Percentiles rank a stretch among this genome's conserved stretches.
Conservation (phyloP, 768 basidiomycete species). For the Heimioporus sp. region DNA sequence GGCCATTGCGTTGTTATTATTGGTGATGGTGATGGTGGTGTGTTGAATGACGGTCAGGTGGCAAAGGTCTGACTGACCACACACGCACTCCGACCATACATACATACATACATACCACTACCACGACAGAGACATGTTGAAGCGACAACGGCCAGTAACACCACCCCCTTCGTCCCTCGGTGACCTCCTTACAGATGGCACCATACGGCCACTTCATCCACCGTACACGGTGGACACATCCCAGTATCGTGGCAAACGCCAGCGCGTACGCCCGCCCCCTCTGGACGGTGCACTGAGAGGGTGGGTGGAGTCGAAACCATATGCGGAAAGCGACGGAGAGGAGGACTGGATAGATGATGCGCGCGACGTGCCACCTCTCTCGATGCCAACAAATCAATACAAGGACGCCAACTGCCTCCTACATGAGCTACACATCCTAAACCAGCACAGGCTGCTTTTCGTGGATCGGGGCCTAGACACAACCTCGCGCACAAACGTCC, state of each 20-base stretch:
- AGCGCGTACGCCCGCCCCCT: slow-evolving; percentile 49
- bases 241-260: slow-evolving; percentile 47
- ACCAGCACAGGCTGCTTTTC: slow-evolving; percentile 60
- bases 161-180: slow-evolving; percentile 38
- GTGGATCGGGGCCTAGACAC: slow-evolving; percentile 10
- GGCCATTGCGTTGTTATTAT: slow-evolving; percentile 34
- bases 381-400: slow-evolving; percentile 41
- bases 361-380: slow-evolving; percentile 26
- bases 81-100: slow-evolving; percentile 16
- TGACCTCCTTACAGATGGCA: slow-evolving; percentile 14
- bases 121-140: slow-evolving; percentile 42
- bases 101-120: background rate
- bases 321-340: slow-evolving; percentile 27
- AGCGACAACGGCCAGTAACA: slow-evolving; percentile 48
- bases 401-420: slow-evolving; percentile 61
- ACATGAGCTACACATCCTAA: slow-evolving; percentile 65
- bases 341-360: slow-evolving; percentile 34
- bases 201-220: slow-evolving; percentile 4
- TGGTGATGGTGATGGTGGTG: background rate
- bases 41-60: slow-evolving; percentile 5
- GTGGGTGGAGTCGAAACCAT: slow-evolving; percentile 31
- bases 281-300: slow-evolving; percentile 53
- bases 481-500: background rate
- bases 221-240: slow-evolving; percentile 7
- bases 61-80: slow-evolving; percentile 13